Evolutionary conservation across 78 protist species (phyloP).

Genomic region (Andalucia godoyi): DNA sequence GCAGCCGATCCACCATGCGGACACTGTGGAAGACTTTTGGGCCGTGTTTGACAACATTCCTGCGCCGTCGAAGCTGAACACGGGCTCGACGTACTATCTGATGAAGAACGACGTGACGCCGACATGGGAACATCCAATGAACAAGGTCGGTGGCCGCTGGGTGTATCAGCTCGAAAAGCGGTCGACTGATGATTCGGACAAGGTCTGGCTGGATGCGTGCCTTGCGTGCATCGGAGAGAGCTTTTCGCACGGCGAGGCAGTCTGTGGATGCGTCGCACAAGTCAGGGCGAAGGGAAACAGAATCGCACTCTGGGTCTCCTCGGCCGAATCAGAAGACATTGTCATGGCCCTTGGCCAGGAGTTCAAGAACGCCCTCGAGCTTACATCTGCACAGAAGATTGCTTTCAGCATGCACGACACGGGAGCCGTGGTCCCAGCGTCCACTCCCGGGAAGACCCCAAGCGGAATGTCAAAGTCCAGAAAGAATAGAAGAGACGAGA

Average conservation of each 20-base stretch:
- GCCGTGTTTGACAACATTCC: constrained; percentile 23
- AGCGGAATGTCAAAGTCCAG: too few species aligned
- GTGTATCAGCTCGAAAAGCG: neutral
- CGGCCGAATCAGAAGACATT: neutral
- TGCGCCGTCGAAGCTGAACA: constrained; percentile 8
- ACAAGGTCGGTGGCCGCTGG: constrained; percentile 37
- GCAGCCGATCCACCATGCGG: too few species aligned
- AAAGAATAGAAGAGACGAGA: too few species aligned
- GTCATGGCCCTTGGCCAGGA: constrained; percentile 1
- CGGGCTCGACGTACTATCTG: constrained; percentile 27
- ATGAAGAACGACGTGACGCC: constrained; percentile 34
- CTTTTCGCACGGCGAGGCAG: neutral
- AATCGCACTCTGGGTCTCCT: neutral
- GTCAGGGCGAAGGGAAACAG: neutral
- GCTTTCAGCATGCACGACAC: too few species aligned
- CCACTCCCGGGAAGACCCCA: too few species aligned
- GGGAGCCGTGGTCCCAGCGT: too few species aligned
- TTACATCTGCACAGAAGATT: too few species aligned
- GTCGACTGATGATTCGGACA: neutral
- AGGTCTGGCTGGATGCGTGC: constrained; percentile 2
- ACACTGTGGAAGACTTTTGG: too few species aligned
- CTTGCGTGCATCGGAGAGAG: constrained; percentile 3
- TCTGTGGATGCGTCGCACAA: neutral
- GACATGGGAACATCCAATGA: constrained; percentile 31
- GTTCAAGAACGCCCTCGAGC: neutral